Base-by-base conservation (phyloP, 2,329 filamentous ascomycete species). In the Pseudocercospora musae region DNA sequence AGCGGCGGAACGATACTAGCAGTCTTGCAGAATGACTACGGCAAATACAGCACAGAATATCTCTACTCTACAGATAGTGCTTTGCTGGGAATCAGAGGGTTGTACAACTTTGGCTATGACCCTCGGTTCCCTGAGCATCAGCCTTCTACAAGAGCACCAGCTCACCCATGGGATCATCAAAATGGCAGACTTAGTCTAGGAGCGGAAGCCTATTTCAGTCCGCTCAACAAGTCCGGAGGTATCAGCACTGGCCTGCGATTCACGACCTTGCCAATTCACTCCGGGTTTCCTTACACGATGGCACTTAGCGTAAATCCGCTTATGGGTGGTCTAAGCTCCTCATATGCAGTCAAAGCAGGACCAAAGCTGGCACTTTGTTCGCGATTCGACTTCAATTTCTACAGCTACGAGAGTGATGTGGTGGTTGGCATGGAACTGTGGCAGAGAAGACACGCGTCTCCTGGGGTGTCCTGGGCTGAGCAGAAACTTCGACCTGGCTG, bases 361-460 rank as follows among this genome's bases (percentile, higher is more conserved):
- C 85, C 85, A 33, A 87, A 92, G 71, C 86, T 96, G 69, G 90
- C 92, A 10, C 84, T 99, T 55, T 95, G 92, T 66, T 96, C 92
- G 21, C 87, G 90, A 55, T 94, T 98, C 78, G 92, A 96, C 73
- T 99, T 99, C 78, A 99, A 99, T 72, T 90, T 97, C 55, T 98
- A 97, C 78, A 96, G 92, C 74, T 99, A 97, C 80, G 95, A 99
- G 80, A 96, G 92, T 73, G 90, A 95, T 62, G 89, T 96, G 82
- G 89, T 92, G 25, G 85, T 98, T 23, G 95, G 95, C 13, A 91
- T 92, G 79, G 95, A 99, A 79, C 81, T 98, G 48, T 99, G 95
- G 70, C 87, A 91, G 72, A 89, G 72, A 5, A 69, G 70, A 58
- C 63, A 69, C 37, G 33, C 59, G 2, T 71, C 72, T 55, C 74